Base-by-base conservation (phyloP, 306 rosid genomes). In the Acmispon strigosus region DNA sequence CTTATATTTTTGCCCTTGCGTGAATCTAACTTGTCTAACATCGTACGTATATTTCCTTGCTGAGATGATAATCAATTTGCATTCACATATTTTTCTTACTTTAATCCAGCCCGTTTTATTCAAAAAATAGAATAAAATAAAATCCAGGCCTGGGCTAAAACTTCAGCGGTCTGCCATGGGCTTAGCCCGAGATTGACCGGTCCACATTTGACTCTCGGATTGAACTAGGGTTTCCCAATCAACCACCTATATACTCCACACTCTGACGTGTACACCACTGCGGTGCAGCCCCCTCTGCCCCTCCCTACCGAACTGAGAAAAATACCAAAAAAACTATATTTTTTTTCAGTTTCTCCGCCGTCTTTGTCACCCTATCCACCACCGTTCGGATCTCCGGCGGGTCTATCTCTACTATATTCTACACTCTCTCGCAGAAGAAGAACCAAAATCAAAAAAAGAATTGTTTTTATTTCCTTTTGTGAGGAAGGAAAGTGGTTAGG, bases 201-300 rank as follows among this genome's bases (percentile, higher is more conserved):
- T 4, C 34, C 5, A 27, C 34, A 9, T 66, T 49, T 36, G 17
- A 19, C 19, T 17, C 7, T n/a, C 22, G 17, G 18, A 42, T 16
- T 32, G 5, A 76, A 69, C 76, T 85, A 87, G 90, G 90, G 89
- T 73, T 86, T 72, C 16, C 24, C 32, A 47, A 2, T 36, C 2
- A 22, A 27, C 22, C 45, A 7, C 63, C 15, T 85, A 83, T 83
- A 83, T 79, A 89, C 70, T 0, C 13, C 41, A 4, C 43, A 39
- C 72, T 12, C 80, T 84, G 34, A 20, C 82, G 6, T 16, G 9
- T 3, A 2, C 41, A 18, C 62, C 54, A 62, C 75, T 67, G 92
- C 88, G 90, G 96, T 85, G 92, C 87, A 79, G 90, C 76, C 50
- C 50, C 53, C 64, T 76, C 96, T 89, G 91, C 96, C 92, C 92